Percentiles rank a stretch among this genome's conserved stretches.
Conservation (phyloP, 371 early-diverging fungal species). For the Umbelopsis sp. region DNA sequence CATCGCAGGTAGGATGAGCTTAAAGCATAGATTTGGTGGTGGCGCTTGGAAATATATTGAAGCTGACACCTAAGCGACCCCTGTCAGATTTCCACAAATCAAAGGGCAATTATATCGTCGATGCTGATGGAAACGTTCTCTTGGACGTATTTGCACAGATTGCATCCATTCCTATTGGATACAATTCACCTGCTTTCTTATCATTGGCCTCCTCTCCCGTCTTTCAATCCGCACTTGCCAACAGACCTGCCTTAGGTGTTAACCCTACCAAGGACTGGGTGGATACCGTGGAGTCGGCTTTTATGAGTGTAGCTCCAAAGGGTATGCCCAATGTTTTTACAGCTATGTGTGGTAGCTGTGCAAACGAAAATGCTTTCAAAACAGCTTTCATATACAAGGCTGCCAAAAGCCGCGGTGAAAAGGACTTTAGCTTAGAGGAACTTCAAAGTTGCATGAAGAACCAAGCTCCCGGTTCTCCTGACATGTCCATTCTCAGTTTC, state of each 20-base stretch:
- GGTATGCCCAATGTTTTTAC: slow-evolving; percentile 79
- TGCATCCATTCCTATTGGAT: slow-evolving; percentile 79
- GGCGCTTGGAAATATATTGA: too few species aligned
- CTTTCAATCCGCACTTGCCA: slow-evolving; percentile 62
- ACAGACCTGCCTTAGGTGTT: slow-evolving; percentile 74
- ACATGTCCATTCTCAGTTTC: slow-evolving; percentile 72
- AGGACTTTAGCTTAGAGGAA: slow-evolving; percentile 51
- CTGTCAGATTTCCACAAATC: slow-evolving; percentile 64
- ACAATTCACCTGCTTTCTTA: slow-evolving; percentile 73
- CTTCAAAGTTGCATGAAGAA: slow-evolving; percentile 69
- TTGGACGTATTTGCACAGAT: slow-evolving; percentile 78
- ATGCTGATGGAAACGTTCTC: slow-evolving; percentile 73
- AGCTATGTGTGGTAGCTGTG: slow-evolving; percentile 77
- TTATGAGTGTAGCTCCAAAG: slow-evolving; percentile 71
- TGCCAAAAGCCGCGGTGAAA: slow-evolving; percentile 56
- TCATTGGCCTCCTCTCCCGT: slow-evolving; percentile 56
- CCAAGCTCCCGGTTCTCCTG: slow-evolving; percentile 70
- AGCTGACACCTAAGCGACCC: too few species aligned
- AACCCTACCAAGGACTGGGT: slow-evolving; percentile 72
- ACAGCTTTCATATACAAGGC: slow-evolving; percentile 79
- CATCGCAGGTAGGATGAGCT: slow-evolving; percentile 41
- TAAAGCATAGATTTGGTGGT: background rate
- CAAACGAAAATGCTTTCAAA: slow-evolving; percentile 80
- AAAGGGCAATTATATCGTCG: slow-evolving; percentile 76
- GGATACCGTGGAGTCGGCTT: slow-evolving; percentile 61